phyloP scores from a whole-genome alignment of 352 stramenopile genomes.

The Globisporangium alternatum region DNA sequence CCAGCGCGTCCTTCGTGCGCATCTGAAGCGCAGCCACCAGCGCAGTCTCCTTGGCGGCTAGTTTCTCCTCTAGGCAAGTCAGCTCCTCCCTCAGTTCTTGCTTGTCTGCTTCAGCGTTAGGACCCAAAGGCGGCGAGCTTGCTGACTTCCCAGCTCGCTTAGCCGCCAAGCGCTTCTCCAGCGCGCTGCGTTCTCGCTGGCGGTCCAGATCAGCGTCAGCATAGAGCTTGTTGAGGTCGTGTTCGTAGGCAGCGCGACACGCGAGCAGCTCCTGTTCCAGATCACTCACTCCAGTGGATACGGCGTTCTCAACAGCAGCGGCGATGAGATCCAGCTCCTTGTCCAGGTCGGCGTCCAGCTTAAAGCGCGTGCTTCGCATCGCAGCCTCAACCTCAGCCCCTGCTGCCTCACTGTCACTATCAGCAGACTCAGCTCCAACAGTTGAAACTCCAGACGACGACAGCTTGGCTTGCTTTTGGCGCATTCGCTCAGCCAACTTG shows the following conservation, averaged over 20 bases:
- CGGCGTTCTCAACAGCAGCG: neutral
- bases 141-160: neutral
- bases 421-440: neutral
- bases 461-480: neutral
- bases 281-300: neutral
- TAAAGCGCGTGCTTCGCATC: neutral
- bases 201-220: neutral
- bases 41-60: neutral
- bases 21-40: slow-evolving; percentile 7
- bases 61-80: neutral
- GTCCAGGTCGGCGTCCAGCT: slow-evolving; percentile 2
- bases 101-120: neutral
- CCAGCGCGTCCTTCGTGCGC: neutral
- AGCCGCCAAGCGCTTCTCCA: neutral
- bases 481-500: neutral
- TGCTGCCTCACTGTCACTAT: neutral
- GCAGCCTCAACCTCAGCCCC: neutral
- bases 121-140: neutral
- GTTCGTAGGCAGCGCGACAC: neutral
- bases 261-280: neutral
- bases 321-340: slow-evolving; percentile 7
- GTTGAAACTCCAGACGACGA: neutral
- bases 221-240: neutral
- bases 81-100: neutral
- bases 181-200: neutral